These are phyloP conservation scores for Mortierella sp. DNA, from an alignment of 371 early-diverging fungal genomes.

Conservation along the genomic window DNA sequence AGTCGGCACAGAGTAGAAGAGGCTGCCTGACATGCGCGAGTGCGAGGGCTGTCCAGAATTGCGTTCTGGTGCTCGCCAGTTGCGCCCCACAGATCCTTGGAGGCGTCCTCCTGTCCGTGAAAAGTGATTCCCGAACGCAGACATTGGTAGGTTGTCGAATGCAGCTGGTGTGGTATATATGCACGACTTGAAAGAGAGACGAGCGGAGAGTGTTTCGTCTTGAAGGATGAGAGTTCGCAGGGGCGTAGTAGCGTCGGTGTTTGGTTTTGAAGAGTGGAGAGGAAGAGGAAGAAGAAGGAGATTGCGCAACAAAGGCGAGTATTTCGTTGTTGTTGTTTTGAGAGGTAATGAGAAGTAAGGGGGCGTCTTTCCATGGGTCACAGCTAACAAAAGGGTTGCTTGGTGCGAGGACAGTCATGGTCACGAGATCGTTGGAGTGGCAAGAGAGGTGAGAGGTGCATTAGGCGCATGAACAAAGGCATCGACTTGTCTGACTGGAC, in stretches of 20 bases:
- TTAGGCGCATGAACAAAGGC: not conserved
- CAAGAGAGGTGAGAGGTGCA: not conserved
- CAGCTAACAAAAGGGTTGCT: not conserved
- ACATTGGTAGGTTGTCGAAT: not conserved
- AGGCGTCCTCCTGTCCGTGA: slow-evolving; percentile 18
- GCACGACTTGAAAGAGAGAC: not conserved
- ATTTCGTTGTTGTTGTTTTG: not conserved
- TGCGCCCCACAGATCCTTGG: slow-evolving; percentile 29
- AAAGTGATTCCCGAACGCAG: slow-evolving; percentile 9
- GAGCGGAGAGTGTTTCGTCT: not conserved
- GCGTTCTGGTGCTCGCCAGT: slow-evolving; percentile 38
- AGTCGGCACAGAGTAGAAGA: slow-evolving; percentile 56
- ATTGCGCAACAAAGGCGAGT: slow-evolving; percentile 1
- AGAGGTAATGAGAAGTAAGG: not conserved
- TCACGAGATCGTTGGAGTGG: not conserved
- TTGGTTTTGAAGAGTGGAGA: not conserved
- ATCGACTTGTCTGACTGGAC: not conserved
- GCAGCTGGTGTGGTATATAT: not conserved
- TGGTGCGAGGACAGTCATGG: not conserved
- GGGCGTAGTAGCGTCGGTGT: slow-evolving; percentile 1
- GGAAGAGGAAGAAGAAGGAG: not conserved
- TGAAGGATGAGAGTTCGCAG: not conserved
- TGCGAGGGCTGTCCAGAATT: slow-evolving; percentile 15
- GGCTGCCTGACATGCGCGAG: slow-evolving; percentile 48
- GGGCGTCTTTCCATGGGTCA: not conserved